A percentile compares a stretch with the other conserved stretches of the same genome.
These are phyloP conservation scores for Grigorovia jiainica DNA, from an alignment of 805 yeast genomes.

Conservation along the genomic window DNA sequence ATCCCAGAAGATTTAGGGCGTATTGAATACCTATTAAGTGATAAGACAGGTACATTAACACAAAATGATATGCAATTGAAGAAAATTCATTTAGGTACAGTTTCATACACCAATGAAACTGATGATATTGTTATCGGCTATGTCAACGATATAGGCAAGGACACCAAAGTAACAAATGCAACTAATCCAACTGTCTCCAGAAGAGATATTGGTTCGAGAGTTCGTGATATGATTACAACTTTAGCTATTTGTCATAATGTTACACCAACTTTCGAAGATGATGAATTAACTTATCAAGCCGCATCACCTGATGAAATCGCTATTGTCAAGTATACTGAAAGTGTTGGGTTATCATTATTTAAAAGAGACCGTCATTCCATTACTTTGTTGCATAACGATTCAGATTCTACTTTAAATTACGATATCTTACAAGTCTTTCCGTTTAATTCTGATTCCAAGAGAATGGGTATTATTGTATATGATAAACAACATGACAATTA, in stretches of 20 bases:
- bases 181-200: conserved; percentile 29
- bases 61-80: conserved; percentile 97
- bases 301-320: conserved; percentile 99
- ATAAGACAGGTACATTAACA: conserved; percentile 95
- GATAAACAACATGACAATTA: conserved; percentile 56
- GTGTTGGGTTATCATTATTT: conserved; percentile 70
- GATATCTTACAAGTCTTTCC: conserved; percentile 83
- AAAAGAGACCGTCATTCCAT: conserved; percentile 76
- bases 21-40: conserved; percentile 83
- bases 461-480: conserved; percentile 86
- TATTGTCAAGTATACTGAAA: conserved; percentile 83
- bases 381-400: conserved; percentile 52
- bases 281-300: conserved; percentile 78
- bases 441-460: conserved; percentile 86
- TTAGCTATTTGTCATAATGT: conserved; percentile 95
- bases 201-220: conserved; percentile 66
- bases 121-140: conserved; percentile 79
- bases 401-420: conserved; percentile 43
- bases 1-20: conserved; percentile 97
- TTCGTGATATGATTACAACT: conserved; percentile 71
- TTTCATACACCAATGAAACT: conserved; percentile 85
- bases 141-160: conserved; percentile 31
- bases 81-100: conserved; percentile 85
- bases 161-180: conserved; percentile 7
- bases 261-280: conserved; percentile 82